Evolutionary conservation across 495 filamentous ascomycete genomes (phyloP), one percentile per base, ranked within the genome.

Genomic region (Pyrenula massariospora): DNA sequence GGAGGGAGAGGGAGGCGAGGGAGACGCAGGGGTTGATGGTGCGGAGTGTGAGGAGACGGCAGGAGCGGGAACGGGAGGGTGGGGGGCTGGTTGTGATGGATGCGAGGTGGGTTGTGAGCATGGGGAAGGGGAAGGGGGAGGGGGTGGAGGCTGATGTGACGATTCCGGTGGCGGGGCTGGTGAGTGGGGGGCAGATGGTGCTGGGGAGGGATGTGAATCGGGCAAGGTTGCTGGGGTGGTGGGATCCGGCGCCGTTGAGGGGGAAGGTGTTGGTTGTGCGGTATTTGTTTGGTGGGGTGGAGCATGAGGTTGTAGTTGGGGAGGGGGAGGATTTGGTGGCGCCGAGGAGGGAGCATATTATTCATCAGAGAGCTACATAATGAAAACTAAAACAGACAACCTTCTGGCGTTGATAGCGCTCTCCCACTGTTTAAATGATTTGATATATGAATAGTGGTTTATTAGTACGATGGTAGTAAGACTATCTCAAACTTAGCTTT

Each of bases 291-390:
- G 66, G 85, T 82, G 48, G 89, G 60, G 57, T 76, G 85, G 22
- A 76, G 73, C 73, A 89, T 79, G 15, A 88, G 65, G 57, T 87
- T 85, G 42, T 78, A 76, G 58, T 79, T 80, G 69, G 88, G 86
- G 12, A 89, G 64, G 3, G 57, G 49, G 8, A 62, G 52, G 24
- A 80, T 15, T 42, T 42, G 31, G 31, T 42, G 31, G 5, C 8
- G 5, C 31, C 31, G 31, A 42, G 31, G 31, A 42, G 31, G 15
- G 31, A 42, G 31, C 31, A 42, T 15, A 42, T 5, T 5, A n/a
- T n/a, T n/a, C n/a, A n/a, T n/a, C n/a, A n/a, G n/a, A n/a, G n/a
- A n/a, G n/a, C n/a, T n/a, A n/a, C n/a, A n/a, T n/a, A n/a, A n/a
- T n/a, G n/a, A n/a, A n/a, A n/a, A n/a, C n/a, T n/a, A n/a, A n/a